Evolutionary conservation across 1,284 basidiomycete genomes (phyloP).

Genomic region (Puccinia brachypodii): DNA sequence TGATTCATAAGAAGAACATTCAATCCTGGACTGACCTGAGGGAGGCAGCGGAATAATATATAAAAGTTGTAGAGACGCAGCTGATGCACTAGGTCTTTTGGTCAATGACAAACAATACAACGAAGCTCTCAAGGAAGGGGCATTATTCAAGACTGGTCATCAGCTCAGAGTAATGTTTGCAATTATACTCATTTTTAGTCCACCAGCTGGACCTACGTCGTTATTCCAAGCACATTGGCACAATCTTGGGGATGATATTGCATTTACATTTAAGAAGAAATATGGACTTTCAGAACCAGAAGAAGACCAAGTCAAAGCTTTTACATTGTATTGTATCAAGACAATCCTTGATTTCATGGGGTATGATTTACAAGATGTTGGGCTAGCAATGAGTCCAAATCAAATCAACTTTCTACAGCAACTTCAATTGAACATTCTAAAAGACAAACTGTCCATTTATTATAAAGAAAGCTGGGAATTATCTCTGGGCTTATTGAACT

Average conservation of each 20-base stretch:
- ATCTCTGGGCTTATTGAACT: no score
- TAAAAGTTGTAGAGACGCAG: slow-evolving; percentile 54
- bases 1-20: slow-evolving; percentile 46
- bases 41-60: slow-evolving; percentile 37
- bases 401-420: no score
- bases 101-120: slow-evolving; percentile 7
- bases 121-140: not conserved
- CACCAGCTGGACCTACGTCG: not conserved
- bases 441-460: no score
- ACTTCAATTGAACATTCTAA: no score
- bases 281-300: slow-evolving; percentile 56
- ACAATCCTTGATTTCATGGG: no score
- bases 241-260: not conserved
- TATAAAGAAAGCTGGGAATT: no score
- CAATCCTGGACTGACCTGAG: not conserved
- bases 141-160: slow-evolving; percentile 45
- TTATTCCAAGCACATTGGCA: not conserved
- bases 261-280: slow-evolving; percentile 58
- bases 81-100: not conserved
- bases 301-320: no score
- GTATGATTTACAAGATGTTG: no score
- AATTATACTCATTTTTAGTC: slow-evolving; percentile 52
- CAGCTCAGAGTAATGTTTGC: slow-evolving; percentile 49
- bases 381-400: no score
- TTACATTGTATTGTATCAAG: no score